phyloP scores from a whole-genome alignment of 192 early-diverging fungal genomes.

The Spizellomyces punctatus region DNA sequence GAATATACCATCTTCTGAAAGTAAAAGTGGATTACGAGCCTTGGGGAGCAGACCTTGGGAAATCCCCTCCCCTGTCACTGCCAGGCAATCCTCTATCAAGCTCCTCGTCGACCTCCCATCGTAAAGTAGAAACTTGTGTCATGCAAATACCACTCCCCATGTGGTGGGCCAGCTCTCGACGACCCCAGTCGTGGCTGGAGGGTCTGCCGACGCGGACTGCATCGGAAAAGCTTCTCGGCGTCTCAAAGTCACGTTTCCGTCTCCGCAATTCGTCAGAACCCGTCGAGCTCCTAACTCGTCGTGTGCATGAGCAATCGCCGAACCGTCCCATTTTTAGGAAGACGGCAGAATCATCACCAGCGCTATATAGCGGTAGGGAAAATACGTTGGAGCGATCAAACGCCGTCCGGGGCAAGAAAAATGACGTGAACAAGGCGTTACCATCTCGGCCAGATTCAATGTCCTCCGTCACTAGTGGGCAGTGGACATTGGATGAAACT shows the following conservation, averaged over 20 bases:
- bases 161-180: conserved; percentile 2
- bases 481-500: neutral
- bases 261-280: conserved; percentile 1
- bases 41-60: neutral
- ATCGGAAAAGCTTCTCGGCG: neutral
- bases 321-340: neutral
- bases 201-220: neutral
- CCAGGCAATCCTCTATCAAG: neutral
- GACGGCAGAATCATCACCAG: neutral
- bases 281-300: neutral
- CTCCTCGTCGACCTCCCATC: neutral
- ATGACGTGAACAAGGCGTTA: no score
- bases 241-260: neutral
- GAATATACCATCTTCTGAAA: neutral
- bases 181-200: conserved; percentile 2
- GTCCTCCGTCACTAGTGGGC: neutral
- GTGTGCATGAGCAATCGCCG: neutral
- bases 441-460: no score
- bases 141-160: conserved; percentile 5
- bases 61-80: neutral
- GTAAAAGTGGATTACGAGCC: conserved; percentile 1
- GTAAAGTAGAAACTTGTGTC: neutral
- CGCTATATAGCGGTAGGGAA: neutral
- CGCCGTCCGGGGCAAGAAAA: no score
- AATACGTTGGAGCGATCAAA: no score